These are phyloP conservation scores for Rubroshorea leprosula DNA, from an alignment of 345 rosid genomes.

Conservation along the genomic window DNA sequence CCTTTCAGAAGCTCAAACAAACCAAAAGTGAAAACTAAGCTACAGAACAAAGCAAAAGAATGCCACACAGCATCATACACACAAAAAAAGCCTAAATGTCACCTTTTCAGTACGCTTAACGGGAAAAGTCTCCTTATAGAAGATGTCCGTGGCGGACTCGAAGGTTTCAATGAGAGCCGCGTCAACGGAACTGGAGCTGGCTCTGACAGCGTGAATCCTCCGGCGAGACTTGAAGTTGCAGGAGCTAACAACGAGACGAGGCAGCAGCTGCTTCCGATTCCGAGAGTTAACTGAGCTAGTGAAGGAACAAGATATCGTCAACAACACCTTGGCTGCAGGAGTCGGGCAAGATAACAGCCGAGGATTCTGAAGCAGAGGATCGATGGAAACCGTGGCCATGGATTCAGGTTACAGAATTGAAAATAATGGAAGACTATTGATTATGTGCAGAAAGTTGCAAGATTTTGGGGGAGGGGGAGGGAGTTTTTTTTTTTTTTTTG, in stretches of 20 bases:
- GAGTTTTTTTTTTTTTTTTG: neutral
- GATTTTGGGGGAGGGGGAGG: neutral
- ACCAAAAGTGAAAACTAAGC: neutral
- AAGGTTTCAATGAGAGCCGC: conserved; percentile 41
- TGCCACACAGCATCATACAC: neutral
- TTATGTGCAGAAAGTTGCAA: too few relatives aligned
- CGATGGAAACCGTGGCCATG: conserved; percentile 13
- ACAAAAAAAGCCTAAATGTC: neutral
- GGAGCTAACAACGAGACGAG: conserved; percentile 13
- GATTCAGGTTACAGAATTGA: too few relatives aligned
- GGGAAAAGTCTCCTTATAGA: conserved; percentile 53
- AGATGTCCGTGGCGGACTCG: conserved; percentile 29
- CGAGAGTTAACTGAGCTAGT: neutral
- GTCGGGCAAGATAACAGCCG: neutral
- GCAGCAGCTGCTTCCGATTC: conserved; percentile 3
- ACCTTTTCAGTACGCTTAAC: conserved; percentile 61
- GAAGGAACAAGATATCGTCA: conserved; percentile 8
- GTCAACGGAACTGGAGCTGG: conserved; percentile 45
- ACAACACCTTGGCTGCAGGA: neutral
- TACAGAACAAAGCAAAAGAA: neutral
- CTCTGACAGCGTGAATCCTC: conserved; percentile 24
- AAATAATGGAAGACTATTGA: neutral
- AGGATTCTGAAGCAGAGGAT: conserved; percentile 14
- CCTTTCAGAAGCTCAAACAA: neutral
- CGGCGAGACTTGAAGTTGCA: conserved; percentile 20